Evolutionary conservation across 345 rosid species (phyloP).

Genomic region (Dimocarpus longan): DNA sequence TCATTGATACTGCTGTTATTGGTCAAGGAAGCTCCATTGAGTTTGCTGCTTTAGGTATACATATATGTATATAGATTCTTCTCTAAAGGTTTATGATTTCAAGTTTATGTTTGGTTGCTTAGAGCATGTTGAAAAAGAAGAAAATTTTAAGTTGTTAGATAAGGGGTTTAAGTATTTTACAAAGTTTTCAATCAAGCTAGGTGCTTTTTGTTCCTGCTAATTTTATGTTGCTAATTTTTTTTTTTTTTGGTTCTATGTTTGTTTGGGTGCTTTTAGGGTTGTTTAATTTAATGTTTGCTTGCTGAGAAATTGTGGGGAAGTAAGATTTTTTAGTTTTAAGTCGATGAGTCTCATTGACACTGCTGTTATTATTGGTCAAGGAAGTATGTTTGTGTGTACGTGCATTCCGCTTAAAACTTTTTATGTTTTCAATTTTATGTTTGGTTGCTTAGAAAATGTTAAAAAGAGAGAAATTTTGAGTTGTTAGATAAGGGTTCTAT

Average conservation of each 20-base stretch:
- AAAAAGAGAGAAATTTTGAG: not conserved
- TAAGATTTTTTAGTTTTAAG: too few relatives aligned
- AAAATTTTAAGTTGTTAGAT: not conserved
- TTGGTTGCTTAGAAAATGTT: not conserved
- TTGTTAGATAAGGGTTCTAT: not conserved
- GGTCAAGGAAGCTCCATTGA: slow-evolving; percentile 91
- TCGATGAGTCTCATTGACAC: too few relatives aligned
- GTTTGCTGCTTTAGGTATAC: slow-evolving; percentile 87
- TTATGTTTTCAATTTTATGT: not conserved
- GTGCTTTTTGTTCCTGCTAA: not conserved
- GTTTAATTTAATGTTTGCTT: not conserved
- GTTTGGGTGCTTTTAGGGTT: not conserved
- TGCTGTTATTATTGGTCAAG: too few relatives aligned
- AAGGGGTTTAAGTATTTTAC: not conserved
- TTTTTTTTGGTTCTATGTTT: not conserved
- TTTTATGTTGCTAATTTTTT: not conserved
- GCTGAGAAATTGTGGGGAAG: too few relatives aligned
- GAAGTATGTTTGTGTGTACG: too few relatives aligned
- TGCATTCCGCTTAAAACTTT: slow-evolving; percentile 26
- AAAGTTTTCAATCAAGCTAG: not conserved
- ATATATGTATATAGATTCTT: not conserved
- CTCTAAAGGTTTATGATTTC: too few relatives aligned
- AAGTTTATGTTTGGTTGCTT: not conserved
- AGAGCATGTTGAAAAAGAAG: not conserved
- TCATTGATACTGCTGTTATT: slow-evolving; percentile 84